Evolutionary conservation across 192 early-diverging fungal genomes (phyloP), one percentile per base, ranked within the genome.

Genomic region (Entomortierella beljakovae): DNA sequence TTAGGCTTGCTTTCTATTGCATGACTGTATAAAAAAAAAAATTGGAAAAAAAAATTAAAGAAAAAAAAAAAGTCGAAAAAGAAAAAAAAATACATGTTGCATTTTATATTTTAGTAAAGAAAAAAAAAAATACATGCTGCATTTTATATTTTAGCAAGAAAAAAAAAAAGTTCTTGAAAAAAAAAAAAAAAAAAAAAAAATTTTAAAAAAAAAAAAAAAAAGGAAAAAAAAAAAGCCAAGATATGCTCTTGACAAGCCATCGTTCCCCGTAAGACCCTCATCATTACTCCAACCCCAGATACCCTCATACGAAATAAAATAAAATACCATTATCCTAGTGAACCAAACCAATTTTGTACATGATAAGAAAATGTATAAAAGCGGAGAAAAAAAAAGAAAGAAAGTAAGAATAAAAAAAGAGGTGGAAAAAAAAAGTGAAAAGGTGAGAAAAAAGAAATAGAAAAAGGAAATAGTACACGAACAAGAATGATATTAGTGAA

Each of bases 161-260:
- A 55, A 42, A 42, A 65, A 55, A 43, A 54, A 51, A 64, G 29
- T 26, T 10, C 28, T 9, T 43, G 42, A 64, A 64, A 64, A 64
- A 57, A 40, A 48, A 56, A 66, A 66, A 43, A 56, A 48, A 57
- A 67, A 56, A 57, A 67, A n/a, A n/a, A n/a, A n/a, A n/a, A n/a
- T n/a, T n/a, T n/a, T n/a, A n/a, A n/a, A n/a, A n/a, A n/a, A n/a
- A n/a, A n/a, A n/a, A n/a, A n/a, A n/a, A n/a, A n/a, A n/a, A n/a
- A n/a, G n/a, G n/a, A n/a, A n/a, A n/a, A 56, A 57, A 57, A 43
- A 16, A 23, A 34, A 32, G 65, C 7, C 23, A 28, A 29, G 37
- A 56, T 66, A 53, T 66, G 64, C 61, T 64, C 61, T 50, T 64
- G 49, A 50, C 61, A 50, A 38, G 61, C 61, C 61, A 57, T 64